Evolutionary conservation across 1,284 basidiomycete genomes (phyloP), one percentile per base, ranked within the genome.

Genomic region (Ustilago trichophora): DNA sequence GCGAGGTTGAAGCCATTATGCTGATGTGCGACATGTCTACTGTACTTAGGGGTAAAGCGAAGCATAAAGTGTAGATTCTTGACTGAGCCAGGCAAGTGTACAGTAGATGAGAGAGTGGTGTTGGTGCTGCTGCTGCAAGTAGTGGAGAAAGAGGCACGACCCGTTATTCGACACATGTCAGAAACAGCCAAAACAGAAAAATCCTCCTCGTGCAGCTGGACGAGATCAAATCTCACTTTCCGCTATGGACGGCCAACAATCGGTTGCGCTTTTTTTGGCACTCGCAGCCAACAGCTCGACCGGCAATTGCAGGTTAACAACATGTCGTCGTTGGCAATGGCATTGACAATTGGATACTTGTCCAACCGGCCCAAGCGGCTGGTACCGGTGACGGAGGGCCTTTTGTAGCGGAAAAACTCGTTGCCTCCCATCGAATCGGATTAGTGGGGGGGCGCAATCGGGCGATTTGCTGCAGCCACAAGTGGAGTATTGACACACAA

Each of bases 151-250:
- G 18, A 31, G 19, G 24, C 19, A n/a, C n/a, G 26, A 36, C 48
- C 59, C 59, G 59, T 46, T 63, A 52, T 43, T 63, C 52, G 59
- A 63, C 59, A 63, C 59, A 63, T 63, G 59, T 63, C 59, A 63
- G 45, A 62, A 62, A 62, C 27, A 1, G 19, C n/a, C n/a, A n/a
- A n/a, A n/a, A n/a, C n/a, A n/a, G n/a, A n/a, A n/a, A n/a, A n/a
- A n/a, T n/a, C n/a, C n/a, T n/a, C n/a, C n/a, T n/a, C n/a, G n/a
- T n/a, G n/a, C n/a, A n/a, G n/a, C n/a, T n/a, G n/a, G n/a, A n/a
- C n/a, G n/a, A n/a, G n/a, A n/a, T n/a, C n/a, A 12, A 34, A 33
- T 2, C 21, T 35, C 22, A 12, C 35, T 24, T 22, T 43, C 32
- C 41, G 41, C 41, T 43, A 21, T 10, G 35, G 9, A 19, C 7